phyloP scores from a whole-genome alignment of 2,329 filamentous ascomycete species.

The Cordyceps cicadae region DNA sequence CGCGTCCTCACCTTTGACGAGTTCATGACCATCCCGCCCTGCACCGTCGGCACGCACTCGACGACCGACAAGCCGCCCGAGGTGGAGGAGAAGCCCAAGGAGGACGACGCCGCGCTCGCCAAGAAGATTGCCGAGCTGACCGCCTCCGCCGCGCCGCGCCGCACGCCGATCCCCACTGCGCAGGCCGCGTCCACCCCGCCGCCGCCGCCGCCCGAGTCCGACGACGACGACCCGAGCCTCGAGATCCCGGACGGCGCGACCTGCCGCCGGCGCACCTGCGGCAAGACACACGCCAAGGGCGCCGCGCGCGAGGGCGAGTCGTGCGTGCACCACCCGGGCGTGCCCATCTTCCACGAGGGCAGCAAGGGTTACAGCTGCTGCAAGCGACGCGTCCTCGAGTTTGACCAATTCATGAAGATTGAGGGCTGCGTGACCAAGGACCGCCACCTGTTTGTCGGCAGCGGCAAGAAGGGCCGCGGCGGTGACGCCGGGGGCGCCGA shows the following conservation, averaged over 20 bases:
- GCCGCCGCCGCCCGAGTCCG: slow-evolving; percentile 64
- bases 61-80: slow-evolving; percentile 65
- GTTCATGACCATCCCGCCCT: slow-evolving; percentile 86
- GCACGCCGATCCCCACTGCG: slow-evolving; percentile 31
- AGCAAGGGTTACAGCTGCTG: slow-evolving; percentile 98
- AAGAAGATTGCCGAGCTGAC: slow-evolving; percentile 47
- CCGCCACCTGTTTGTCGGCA: slow-evolving; percentile 77
- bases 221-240: slow-evolving; percentile 73
- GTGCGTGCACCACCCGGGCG: slow-evolving; percentile 83
- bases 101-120: slow-evolving; percentile 33
- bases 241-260: slow-evolving; percentile 64
- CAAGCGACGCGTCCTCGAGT: slow-evolving; percentile 89
- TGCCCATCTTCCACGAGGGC: slow-evolving; percentile 92
- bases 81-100: slow-evolving; percentile 48
- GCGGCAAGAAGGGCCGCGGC: slow-evolving; percentile 54
- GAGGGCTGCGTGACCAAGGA: slow-evolving; percentile 78
- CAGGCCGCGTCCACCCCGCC: slow-evolving; percentile 42
- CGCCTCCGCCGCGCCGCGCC: slow-evolving; percentile 27
- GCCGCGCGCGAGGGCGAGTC: slow-evolving; percentile 56
- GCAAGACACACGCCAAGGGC: slow-evolving; percentile 54
- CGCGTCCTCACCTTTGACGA: slow-evolving; percentile 96
- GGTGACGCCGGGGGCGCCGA: slow-evolving; percentile 35
- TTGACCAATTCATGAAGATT: slow-evolving; percentile 96
- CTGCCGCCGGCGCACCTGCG: slow-evolving; percentile 74
- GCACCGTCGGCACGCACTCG: slow-evolving; percentile 87